Evolutionary conservation across 2,329 filamentous ascomycete species (phyloP), one percentile per base, ranked within the genome.

Genomic region (Calonectria pteridis): DNA sequence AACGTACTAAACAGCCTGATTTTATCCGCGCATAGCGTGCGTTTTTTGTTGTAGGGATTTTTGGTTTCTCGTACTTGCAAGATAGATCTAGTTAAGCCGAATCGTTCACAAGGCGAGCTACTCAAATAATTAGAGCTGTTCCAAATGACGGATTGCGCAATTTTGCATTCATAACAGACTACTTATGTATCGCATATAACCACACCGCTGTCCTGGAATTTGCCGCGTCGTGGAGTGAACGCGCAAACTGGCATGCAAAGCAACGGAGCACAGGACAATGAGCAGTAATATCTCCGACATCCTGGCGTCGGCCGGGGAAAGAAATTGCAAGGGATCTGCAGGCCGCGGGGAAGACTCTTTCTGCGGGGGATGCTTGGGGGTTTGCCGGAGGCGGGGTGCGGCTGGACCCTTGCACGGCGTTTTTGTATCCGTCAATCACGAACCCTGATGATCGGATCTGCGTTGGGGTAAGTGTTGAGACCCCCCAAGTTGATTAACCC

Each of bases 381-480:
- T n/a, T 9, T 26, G 23, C 14, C 26, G 55, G 6, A 29, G 11
- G 55, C 23, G 55, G 55, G 55, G 55, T 59, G 31, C 53, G 53
- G 20, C 13, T 40, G 55, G 23, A 62, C 37, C 55, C 55, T 40
- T 40, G 55, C 55, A 33, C 59, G 59, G 59, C 3, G 6, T 49
- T 46, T 31, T 64, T 49, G 59, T 31, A 10, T 64, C 59, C 59
- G 43, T 64, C 59, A 64, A 64, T 64, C 59, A 64, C 5, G 59
- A 33, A 13, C 26, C 40, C 4, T 2, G 29, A 33, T 40, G 40
- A 49, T 46, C 40, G 40, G 59, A 64, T 64, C 59, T 28, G 40
- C 59, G 40, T 49, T 33, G 40, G 59, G 59, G 59, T 64, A 37
- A 49, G 40, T 49, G 28, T 33, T 26, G 40, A 64, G 26, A 64